phyloP scores from a whole-genome alignment of 768 basidiomycete species.

The Lentinula raphanica region DNA sequence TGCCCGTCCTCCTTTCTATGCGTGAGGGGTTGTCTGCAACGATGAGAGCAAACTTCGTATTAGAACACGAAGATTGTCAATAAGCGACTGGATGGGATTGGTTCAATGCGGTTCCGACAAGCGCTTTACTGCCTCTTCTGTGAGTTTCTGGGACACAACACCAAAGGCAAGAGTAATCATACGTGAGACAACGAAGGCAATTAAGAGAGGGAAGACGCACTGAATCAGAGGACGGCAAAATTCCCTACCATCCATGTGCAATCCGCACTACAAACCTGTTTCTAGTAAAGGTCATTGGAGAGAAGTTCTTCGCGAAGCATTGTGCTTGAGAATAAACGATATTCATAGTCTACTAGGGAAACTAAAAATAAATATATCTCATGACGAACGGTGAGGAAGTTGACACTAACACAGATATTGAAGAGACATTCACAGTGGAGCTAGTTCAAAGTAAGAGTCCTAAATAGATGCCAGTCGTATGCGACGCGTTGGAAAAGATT shows the following conservation, averaged over 20 bases:
- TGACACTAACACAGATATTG: neutral
- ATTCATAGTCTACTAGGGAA: neutral
- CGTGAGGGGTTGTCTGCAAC: conserved; percentile 1
- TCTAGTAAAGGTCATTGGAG: neutral
- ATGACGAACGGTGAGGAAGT: neutral
- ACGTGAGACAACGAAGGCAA: neutral
- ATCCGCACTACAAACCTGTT: neutral
- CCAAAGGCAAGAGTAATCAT: neutral
- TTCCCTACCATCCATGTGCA: neutral
- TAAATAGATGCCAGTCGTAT: conserved; percentile 4
- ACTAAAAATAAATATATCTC: conserved; percentile 3
- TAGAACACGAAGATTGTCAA: neutral
- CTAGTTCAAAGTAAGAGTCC: neutral
- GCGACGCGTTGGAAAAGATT: neutral
- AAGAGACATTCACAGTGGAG: neutral
- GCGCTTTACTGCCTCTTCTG: neutral
- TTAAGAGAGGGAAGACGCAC: neutral
- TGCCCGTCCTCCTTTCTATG: neutral
- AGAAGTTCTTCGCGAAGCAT: neutral
- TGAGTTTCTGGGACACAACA: neutral
- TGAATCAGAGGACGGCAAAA: neutral
- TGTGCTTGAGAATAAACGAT: neutral
- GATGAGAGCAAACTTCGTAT: conserved; percentile 4
- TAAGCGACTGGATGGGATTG: neutral
- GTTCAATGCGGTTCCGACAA: neutral